Evolutionary conservation across 2,329 filamentous ascomycete genomes (phyloP).

Genomic region (Sclerotiophoma versabilis): DNA sequence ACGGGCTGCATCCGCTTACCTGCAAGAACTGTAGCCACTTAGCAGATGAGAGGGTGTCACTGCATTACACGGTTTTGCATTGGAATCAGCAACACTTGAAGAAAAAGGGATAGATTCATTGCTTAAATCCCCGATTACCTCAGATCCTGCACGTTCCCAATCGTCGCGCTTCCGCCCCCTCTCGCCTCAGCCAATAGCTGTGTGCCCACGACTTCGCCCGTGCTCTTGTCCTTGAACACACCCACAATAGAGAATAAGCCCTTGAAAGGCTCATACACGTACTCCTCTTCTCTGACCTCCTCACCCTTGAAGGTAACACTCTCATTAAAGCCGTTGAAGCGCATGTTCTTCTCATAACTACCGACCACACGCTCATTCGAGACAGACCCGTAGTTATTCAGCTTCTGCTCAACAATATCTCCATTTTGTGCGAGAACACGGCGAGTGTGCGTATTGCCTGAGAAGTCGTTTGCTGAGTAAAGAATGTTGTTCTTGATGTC

Average conservation of each 20-base stretch:
- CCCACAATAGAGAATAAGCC: slow-evolving; percentile 55
- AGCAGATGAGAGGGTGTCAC: too few species aligned
- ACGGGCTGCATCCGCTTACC: too few species aligned
- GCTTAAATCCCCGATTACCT: neutral
- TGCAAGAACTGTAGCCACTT: too few species aligned
- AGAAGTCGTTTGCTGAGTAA: slow-evolving; percentile 67
- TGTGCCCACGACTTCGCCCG: slow-evolving; percentile 59
- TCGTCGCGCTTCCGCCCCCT: slow-evolving; percentile 61
- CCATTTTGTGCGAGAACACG: slow-evolving; percentile 64
- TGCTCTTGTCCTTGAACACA: slow-evolving; percentile 58
- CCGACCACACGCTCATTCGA: slow-evolving; percentile 56
- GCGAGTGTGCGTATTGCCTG: slow-evolving; percentile 61
- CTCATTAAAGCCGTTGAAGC: slow-evolving; percentile 60
- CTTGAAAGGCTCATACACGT: slow-evolving; percentile 61
- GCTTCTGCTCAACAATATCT: slow-evolving; percentile 60
- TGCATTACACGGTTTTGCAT: too few species aligned
- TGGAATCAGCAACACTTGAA: neutral
- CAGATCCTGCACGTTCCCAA: slow-evolving; percentile 44
- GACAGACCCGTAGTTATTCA: slow-evolving; percentile 63
- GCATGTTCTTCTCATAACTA: slow-evolving; percentile 61
- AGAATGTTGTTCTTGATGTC: slow-evolving; percentile 65
- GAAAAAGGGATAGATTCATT: neutral
- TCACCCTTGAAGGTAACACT: slow-evolving; percentile 51
- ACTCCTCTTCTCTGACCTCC: slow-evolving; percentile 60
- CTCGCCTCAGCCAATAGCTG: slow-evolving; percentile 61